These are phyloP conservation scores for Skeletonema potamos DNA, from an alignment of 108 stramenopile genomes.

Conservation along the genomic window DNA sequence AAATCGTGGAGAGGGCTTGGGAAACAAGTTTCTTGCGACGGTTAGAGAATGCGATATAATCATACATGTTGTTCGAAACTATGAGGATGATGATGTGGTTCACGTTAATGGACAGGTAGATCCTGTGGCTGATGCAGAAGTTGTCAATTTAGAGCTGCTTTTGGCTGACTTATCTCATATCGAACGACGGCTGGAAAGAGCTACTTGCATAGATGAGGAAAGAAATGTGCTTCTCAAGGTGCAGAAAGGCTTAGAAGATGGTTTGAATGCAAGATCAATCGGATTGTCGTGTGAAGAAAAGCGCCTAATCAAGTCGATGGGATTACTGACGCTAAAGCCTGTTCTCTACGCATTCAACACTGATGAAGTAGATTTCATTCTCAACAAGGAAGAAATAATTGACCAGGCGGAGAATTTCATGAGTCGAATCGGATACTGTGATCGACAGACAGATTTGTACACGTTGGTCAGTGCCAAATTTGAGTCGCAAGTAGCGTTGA, in stretches of 20 bases:
- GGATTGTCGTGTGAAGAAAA: constrained; percentile 49
- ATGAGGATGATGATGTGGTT: constrained; percentile 74
- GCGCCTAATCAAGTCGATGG: constrained; percentile 60
- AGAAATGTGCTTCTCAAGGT: constrained; percentile 65
- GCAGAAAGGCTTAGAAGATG: constrained; percentile 45
- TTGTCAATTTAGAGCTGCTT: constrained; percentile 86
- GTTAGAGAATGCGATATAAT: constrained; percentile 84
- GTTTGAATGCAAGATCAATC: constrained; percentile 65
- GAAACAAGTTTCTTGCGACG: constrained; percentile 92
- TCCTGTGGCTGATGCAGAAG: constrained; percentile 86
- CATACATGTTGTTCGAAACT: constrained; percentile 84
- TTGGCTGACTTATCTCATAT: constrained; percentile 90
- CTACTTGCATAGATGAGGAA: constrained; percentile 55
- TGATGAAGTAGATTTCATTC: constrained; percentile 74
- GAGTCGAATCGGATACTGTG: constrained; percentile 49
- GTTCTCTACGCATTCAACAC: constrained; percentile 92
- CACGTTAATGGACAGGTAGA: constrained; percentile 91
- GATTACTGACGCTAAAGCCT: constrained; percentile 83
- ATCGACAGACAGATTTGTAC: constrained; percentile 39
- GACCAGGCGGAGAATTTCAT: constrained; percentile 53
- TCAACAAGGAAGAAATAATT: constrained; percentile 44
- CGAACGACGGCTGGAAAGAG: constrained; percentile 75
- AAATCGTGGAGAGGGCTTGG: constrained; percentile 90
- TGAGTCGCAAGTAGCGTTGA: constrained; percentile 62
- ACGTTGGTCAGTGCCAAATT: constrained; percentile 84